phyloP scores from a whole-genome alignment of 169 alveolate genomes.

The Babesia bigemina region DNA sequence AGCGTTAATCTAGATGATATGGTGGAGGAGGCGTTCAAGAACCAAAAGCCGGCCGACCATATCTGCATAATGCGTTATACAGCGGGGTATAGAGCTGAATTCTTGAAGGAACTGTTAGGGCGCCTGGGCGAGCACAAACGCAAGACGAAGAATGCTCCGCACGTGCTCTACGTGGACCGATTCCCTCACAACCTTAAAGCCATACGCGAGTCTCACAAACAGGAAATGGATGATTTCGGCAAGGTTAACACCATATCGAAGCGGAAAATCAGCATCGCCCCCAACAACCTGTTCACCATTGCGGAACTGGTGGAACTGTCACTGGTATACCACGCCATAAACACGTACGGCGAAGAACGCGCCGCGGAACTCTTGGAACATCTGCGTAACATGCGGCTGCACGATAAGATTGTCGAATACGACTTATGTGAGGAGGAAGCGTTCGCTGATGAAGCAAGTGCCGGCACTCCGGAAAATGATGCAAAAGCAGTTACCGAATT shows the following conservation, averaged over 20 bases:
- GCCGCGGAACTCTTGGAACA: no score
- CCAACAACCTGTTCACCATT: slow-evolving; percentile 14
- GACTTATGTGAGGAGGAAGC: no score
- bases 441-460: no score
- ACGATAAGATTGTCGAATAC: no score
- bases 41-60: neutral
- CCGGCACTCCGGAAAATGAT: no score
- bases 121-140: slow-evolving; percentile 16
- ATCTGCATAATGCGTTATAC: slow-evolving; percentile 12
- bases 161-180: slow-evolving; percentile 2
- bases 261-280: neutral
- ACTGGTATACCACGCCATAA: slow-evolving; percentile 3
- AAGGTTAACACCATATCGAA: slow-evolving; percentile 1
- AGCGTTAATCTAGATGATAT: slow-evolving; percentile 7
- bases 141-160: slow-evolving; percentile 17
- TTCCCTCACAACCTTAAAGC: no score
- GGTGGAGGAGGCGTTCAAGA: slow-evolving; percentile 19
- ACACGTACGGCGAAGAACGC: neutral
- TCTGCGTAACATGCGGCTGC: no score
- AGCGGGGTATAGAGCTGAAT: neutral
- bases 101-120: neutral
- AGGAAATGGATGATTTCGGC: neutral
- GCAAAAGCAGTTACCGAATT: no score
- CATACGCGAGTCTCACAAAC: neutral
- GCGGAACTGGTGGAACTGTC: neutral